These are phyloP conservation scores for Nyssa sinensis DNA, from an alignment of 148 eudicot genomes.

Conservation along the genomic window DNA sequence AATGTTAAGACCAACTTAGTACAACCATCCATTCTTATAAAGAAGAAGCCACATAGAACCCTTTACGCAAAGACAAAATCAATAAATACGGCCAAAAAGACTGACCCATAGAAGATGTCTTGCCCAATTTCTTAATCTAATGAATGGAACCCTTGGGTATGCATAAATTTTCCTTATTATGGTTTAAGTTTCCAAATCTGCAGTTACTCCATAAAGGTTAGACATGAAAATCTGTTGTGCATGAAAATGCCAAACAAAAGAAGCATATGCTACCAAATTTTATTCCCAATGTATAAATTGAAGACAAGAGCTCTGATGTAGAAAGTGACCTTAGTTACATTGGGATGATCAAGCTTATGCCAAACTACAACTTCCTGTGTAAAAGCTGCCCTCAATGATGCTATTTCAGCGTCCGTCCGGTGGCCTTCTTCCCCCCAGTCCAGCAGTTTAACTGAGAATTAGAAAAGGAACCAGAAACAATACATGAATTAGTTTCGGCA, in stretches of 20 bases:
- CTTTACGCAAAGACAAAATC: not conserved
- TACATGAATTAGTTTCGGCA: too few species aligned
- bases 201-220: not conserved
- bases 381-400: constrained; percentile 73
- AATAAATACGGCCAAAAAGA: not conserved
- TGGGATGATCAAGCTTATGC: constrained; percentile 97
- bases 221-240: too few species aligned
- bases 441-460: constrained; percentile 68
- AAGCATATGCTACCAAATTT: not conserved
- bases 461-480: not conserved
- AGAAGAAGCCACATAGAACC: not conserved
- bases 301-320: not conserved
- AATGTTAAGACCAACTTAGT: not conserved
- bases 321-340: constrained; percentile 75
- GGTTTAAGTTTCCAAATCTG: not conserved
- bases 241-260: not conserved
- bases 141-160: not conserved
- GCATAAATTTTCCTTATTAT: not conserved
- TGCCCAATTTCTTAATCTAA: not conserved
- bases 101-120: not conserved
- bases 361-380: constrained; percentile 88
- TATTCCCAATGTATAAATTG: not conserved
- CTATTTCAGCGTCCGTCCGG: constrained; percentile 65
- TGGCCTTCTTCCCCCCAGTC: constrained; percentile 98
- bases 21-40: not conserved